These are phyloP conservation scores for Trypanosoma boissoni DNA, from an alignment of 208 protist genomes.

Conservation along the genomic window DNA sequence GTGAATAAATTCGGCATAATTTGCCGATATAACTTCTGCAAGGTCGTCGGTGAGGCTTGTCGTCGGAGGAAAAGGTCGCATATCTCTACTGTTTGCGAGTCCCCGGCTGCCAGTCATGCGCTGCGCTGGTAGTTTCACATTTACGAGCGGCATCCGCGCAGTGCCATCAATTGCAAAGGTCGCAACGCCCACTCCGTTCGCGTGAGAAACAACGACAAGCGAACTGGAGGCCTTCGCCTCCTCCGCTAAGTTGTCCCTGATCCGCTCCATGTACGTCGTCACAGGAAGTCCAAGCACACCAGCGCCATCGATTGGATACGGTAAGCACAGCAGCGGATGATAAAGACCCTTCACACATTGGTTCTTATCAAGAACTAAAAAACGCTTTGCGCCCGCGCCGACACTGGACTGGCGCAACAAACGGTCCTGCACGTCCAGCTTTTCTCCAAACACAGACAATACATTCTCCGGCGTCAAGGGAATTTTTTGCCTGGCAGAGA, in stretches of 20 bases:
- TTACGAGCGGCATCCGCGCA: constrained; percentile 13
- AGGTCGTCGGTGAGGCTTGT: constrained; percentile 24
- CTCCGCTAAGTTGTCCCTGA: constrained; percentile 9
- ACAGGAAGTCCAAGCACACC: constrained; percentile 57
- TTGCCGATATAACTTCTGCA: constrained; percentile 15
- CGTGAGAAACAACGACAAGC: constrained; percentile 26
- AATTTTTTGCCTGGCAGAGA: constrained; percentile 56
- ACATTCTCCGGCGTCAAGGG: constrained; percentile 40
- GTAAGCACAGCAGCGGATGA: constrained; percentile 62
- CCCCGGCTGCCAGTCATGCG: constrained; percentile 2
- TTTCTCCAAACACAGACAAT: constrained; percentile 31
- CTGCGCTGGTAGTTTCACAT: constrained; percentile 23
- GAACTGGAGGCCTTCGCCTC: constrained; percentile 6
- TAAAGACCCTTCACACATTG: constrained; percentile 84
- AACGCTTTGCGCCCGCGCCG: constrained; percentile 50
- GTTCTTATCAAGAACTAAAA: constrained; percentile 77
- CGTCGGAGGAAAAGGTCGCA: constrained; percentile 37
- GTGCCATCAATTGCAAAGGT: constrained; percentile 20
- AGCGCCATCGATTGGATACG: constrained; percentile 50
- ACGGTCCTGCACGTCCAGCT: constrained; percentile 49
- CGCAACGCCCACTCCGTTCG: constrained; percentile 24
- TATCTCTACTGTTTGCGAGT: constrained; percentile 21
- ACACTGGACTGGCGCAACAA: constrained; percentile 68
- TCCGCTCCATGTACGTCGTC: constrained; percentile 39
- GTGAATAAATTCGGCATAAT: constrained; percentile 25